Percentiles rank a stretch among this genome's conserved stretches.
phyloP scores from a whole-genome alignment of 2,329 filamentous ascomycete species.

The Penicillium expansum region DNA sequence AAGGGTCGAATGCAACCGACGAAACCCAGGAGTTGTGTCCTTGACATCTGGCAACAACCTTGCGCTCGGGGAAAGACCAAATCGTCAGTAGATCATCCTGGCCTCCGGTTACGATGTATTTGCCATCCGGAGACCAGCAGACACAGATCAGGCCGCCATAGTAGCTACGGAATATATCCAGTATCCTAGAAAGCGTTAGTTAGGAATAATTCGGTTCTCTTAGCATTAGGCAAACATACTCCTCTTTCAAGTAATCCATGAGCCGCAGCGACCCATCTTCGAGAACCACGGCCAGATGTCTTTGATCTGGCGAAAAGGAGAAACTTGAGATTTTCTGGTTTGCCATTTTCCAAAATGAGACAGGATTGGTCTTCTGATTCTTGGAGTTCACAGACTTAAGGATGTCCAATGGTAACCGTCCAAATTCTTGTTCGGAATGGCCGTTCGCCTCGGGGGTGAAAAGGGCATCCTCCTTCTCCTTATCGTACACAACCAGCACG shows the following conservation, averaged over 20 bases:
- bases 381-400: conserved; percentile 90
- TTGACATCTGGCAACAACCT: conserved; percentile 85
- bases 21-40: conserved; percentile 97
- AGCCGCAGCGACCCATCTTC: conserved; percentile 88
- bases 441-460: conserved; percentile 65
- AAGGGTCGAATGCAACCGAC: conserved; percentile 89
- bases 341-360: conserved; percentile 88
- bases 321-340: conserved; percentile 89
- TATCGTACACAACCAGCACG: conserved; percentile 89
- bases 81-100: conserved; percentile 96
- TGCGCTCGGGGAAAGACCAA: conserved; percentile 81
- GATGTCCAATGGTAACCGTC: conserved; percentile 58
- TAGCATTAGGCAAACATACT: conserved; percentile 54
- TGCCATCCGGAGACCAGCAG: conserved; percentile 95
- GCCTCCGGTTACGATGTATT: conserved; percentile 91
- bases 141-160: conserved; percentile 92
- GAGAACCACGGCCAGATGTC: conserved; percentile 82
- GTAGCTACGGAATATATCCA: conserved; percentile 84
- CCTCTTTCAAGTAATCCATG: conserved; percentile 87
- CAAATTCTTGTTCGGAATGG: conserved; percentile 26
- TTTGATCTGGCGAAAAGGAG: conserved; percentile 84
- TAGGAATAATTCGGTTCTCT: conserved; percentile 1
- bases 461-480: conserved; percentile 85
- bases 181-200: conserved; percentile 57
- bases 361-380: conserved; percentile 90